phyloP scores from a whole-genome alignment of 2,329 filamentous ascomycete species.

The Teratosphaeria destructans region DNA sequence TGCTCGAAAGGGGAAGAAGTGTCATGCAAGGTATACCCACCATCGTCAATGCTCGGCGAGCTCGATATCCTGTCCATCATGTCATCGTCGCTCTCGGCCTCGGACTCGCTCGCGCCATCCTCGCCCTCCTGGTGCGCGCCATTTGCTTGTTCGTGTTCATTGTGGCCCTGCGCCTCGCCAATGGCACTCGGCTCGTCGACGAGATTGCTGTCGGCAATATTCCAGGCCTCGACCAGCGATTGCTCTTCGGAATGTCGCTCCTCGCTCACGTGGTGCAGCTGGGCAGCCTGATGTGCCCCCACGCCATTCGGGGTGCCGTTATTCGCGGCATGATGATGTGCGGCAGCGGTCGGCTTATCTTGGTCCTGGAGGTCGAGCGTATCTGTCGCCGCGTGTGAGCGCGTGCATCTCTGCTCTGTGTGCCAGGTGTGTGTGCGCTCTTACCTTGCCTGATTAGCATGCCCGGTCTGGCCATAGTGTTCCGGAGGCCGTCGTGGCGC shows the following conservation, averaged over 20 bases:
- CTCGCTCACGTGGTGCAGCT: slow-evolving; percentile 68
- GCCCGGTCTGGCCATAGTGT: not conserved
- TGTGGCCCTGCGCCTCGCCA: slow-evolving; percentile 40
- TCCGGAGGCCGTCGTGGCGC: not conserved
- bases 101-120: slow-evolving; percentile 55
- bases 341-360: slow-evolving; percentile 70
- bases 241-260: slow-evolving; percentile 64
- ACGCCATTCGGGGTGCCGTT: slow-evolving; percentile 36
- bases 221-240: slow-evolving; percentile 48
- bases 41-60: slow-evolving; percentile 97
- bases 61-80: slow-evolving; percentile 98
- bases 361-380: slow-evolving; percentile 90
- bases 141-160: slow-evolving; percentile 43
- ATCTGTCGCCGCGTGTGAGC: slow-evolving; percentile 45
- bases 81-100: slow-evolving; percentile 71
- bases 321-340: slow-evolving; percentile 55
- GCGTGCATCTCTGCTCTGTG: not conserved
- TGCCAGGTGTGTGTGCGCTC: not conserved
- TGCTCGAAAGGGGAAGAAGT: slow-evolving; percentile 7
- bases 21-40: slow-evolving; percentile 56
- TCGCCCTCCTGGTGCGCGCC: slow-evolving; percentile 24
- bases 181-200: slow-evolving; percentile 33
- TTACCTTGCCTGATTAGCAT: not conserved
- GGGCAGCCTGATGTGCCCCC: slow-evolving; percentile 75
- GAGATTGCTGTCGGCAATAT: slow-evolving; percentile 26